These are phyloP conservation scores for Ogataea methanolica DNA, from an alignment of 805 yeast species.

Conservation along the genomic window DNA sequence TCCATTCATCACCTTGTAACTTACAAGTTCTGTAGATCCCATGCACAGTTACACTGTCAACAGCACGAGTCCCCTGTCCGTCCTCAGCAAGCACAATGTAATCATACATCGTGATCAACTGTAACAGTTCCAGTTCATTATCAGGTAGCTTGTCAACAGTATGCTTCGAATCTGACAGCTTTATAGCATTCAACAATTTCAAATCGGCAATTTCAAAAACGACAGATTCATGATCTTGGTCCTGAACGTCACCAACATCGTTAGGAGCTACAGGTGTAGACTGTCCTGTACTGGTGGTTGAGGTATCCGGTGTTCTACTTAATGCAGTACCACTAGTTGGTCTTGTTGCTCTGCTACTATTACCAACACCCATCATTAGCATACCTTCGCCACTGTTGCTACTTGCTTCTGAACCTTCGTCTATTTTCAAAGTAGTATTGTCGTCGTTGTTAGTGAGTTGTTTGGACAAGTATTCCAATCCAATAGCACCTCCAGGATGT, in stretches of 20 bases:
- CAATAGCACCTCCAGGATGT: slow-evolving; percentile 94
- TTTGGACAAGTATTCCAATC: slow-evolving; percentile 37
- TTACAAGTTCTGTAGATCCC: slow-evolving; percentile 19
- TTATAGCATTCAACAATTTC: slow-evolving; percentile 20
- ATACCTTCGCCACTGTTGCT: too few species aligned
- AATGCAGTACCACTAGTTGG: too few species aligned
- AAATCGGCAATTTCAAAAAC: slow-evolving; percentile 16
- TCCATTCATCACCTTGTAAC: slow-evolving; percentile 21
- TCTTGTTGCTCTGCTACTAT: too few species aligned
- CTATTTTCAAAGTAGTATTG: too few species aligned
- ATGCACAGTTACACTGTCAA: slow-evolving; percentile 12
- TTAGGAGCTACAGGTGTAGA: slow-evolving; percentile 1
- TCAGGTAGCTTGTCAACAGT: slow-evolving; percentile 17
- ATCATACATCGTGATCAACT: slow-evolving; percentile 33
- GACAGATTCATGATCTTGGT: slow-evolving; percentile 13
- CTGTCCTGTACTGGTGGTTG: background rate
- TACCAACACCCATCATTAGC: too few species aligned
- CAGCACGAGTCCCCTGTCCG: slow-evolving; percentile 8
- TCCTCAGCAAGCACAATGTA: slow-evolving; percentile 20
- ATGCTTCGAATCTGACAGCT: slow-evolving; percentile 22
- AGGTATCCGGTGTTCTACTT: too few species aligned
- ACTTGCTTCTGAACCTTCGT: too few species aligned
- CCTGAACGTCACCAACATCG: background rate
- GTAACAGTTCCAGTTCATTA: slow-evolving; percentile 33
- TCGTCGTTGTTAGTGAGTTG: too few species aligned